A percentile compares a stretch with the other conserved stretches of the same genome.
These are phyloP conservation scores for Cyclostephanos invisitatus DNA, from an alignment of 108 stramenopile species.

Conservation along the genomic window DNA sequence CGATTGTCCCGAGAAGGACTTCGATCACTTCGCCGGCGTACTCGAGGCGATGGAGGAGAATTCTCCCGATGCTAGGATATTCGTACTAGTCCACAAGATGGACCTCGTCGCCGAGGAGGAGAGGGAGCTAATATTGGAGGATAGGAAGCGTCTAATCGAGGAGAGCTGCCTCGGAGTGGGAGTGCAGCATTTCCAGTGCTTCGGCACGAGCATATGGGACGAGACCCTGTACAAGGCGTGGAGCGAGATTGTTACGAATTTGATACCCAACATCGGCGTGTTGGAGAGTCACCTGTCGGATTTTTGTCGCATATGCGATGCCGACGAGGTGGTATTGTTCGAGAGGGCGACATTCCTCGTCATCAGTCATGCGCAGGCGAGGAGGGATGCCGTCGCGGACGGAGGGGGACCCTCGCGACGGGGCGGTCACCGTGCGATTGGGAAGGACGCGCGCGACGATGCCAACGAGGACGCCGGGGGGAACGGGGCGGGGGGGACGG, in stretches of 20 bases:
- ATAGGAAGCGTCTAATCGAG: constrained; percentile 79
- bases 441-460: constrained; percentile 1
- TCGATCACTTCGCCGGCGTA: constrained; percentile 88
- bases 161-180: constrained; percentile 69
- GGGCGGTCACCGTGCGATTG: not conserved
- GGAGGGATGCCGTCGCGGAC: constrained; percentile 23
- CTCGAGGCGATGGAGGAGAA: constrained; percentile 94
- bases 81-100: constrained; percentile 99
- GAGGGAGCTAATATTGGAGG: constrained; percentile 84
- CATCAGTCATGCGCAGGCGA: constrained; percentile 84
- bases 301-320: constrained; percentile 93
- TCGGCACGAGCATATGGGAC: constrained; percentile 98
- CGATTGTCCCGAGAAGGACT: constrained; percentile 88
- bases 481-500: not conserved
- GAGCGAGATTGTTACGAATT: constrained; percentile 95
- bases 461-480: not conserved
- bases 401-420: not conserved
- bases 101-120: constrained; percentile 92
- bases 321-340: constrained; percentile 98
- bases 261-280: constrained; percentile 96
- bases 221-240: constrained; percentile 98
- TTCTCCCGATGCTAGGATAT: constrained; percentile 94
- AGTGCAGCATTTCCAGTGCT: constrained; percentile 84
- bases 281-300: constrained; percentile 91
- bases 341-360: constrained; percentile 98